Evolutionary conservation across 2,329 filamentous ascomycete species (phyloP).

Genomic region (Paradendryphiella salina): DNA sequence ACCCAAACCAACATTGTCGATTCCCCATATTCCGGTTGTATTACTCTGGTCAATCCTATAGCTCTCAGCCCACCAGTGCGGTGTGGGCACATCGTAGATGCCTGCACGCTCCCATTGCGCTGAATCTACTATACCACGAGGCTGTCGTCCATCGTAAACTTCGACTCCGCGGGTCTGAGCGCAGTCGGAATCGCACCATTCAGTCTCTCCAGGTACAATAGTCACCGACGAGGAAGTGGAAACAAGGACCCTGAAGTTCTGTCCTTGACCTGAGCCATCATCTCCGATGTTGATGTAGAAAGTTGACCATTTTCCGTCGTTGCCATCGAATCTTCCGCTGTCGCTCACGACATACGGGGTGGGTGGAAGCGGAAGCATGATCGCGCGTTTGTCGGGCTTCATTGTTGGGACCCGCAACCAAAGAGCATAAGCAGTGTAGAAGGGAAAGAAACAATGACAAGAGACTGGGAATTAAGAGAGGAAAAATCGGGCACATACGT

Average conservation of each 20-base stretch:
- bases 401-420: conserved; percentile 27
- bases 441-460: conserved; percentile 18
- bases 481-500: conserved; percentile 17
- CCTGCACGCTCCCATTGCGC: conserved; percentile 23
- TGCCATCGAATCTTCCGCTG: conserved; percentile 41
- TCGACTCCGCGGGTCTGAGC: conserved; percentile 36
- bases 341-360: conserved; percentile 21
- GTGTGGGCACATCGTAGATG: conserved; percentile 21
- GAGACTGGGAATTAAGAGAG: conserved; percentile 16
- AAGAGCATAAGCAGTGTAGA: conserved; percentile 7
- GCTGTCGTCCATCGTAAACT: conserved; percentile 20
- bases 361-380: conserved; percentile 18
- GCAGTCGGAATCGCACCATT: conserved; percentile 37
- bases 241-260: conserved; percentile 43
- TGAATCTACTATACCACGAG: conserved; percentile 27
- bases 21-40: conserved; percentile 20
- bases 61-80: conserved; percentile 22
- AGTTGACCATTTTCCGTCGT: conserved; percentile 50
- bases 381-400: conserved; percentile 28
- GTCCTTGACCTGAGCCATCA: conserved; percentile 33
- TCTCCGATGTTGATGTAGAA: conserved; percentile 48
- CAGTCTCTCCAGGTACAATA: conserved; percentile 29
- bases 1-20: conserved; percentile 37
- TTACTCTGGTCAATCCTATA: conserved; percentile 10
- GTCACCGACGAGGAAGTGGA: conserved; percentile 37